Evolutionary conservation across 441 rosid species (phyloP), one percentile per base, ranked within the genome.

Genomic region (Erodium trifolium): DNA sequence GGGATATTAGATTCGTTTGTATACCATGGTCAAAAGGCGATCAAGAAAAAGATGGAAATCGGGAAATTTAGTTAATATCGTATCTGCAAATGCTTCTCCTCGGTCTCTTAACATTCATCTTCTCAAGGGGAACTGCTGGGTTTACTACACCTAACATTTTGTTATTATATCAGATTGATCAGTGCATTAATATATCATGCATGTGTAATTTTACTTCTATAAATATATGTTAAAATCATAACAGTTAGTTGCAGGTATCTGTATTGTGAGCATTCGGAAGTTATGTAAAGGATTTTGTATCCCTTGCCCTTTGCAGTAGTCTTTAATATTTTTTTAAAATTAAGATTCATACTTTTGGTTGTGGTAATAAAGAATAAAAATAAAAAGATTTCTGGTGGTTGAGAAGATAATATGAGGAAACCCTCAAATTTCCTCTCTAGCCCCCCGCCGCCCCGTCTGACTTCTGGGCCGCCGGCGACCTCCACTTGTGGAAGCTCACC

Each of bases 41-140:
- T 91, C 77, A 91, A 87, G 87, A 93, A 88, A 88, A 91, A 93
- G 86, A 91, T 91, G 84, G 97, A 89, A 77, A 78, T 93, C 1
- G 97, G 99, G 75, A 93, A 89, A 82, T 86, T 85, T 62, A 93
- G 86, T 73, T 93, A 85, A 93, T 78, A 53, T n/a, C 9, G 57
- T 63, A 12, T 23, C 16, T 11, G 67, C 67, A 9, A 51, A 57
- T 70, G 62, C 34, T 64, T 51, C 59, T 16, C 10, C 63, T 59
- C 63, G n/a, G 51, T 23, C 63, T 70, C 55, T 1, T 35, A 49
- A 60, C 68, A 64, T 63, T 43, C 74, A 59, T 18, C 70, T 53
- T 47, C 62, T 45, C 63, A 13, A 59, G 63, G 59, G 23, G 70
- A 67, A 73, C 27, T 23, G 27, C 27, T 23, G 27, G 27, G 27